Conservation (phyloP, 1,284 basidiomycete species). For the Peniophora sp. region DNA sequence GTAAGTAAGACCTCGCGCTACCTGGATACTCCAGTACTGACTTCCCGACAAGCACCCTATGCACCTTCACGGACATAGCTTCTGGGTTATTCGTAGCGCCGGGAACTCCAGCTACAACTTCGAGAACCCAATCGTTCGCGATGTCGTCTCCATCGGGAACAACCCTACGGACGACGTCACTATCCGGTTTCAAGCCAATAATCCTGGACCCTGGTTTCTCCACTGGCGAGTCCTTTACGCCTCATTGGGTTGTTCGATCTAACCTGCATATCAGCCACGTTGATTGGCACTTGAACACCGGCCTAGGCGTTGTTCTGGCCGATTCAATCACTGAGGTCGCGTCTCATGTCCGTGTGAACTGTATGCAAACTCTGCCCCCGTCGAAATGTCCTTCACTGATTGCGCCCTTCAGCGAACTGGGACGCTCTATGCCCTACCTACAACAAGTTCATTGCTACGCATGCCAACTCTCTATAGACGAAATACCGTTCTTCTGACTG, state of each 20-base stretch:
- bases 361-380: neutral
- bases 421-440: conserved; percentile 1
- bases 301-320: conserved; percentile 7
- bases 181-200: conserved; percentile 29
- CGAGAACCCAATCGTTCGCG: conserved; percentile 22
- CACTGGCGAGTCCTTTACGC: neutral
- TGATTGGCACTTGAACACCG: conserved; percentile 1
- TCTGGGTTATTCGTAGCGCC: conserved; percentile 21
- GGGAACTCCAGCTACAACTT: conserved; percentile 21
- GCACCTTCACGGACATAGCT: conserved; percentile 14
- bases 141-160: conserved; percentile 21
- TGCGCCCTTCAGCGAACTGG: neutral
- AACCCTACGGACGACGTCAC: conserved; percentile 15
- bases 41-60: conserved; percentile 1
- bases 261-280: neutral
- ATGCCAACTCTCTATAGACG: too few relatives aligned
- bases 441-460: conserved; percentile 2
- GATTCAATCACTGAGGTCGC: conserved; percentile 9
- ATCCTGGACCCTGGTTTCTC: conserved; percentile 23
- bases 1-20: neutral
- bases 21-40: too few relatives aligned
- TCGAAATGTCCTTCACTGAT: neutral
- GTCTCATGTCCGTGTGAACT: neutral
- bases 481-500: too few relatives aligned
- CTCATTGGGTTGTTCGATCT: too few relatives aligned